phyloP scores from a whole-genome alignment of 495 filamentous ascomycete species.

The Thermothielavioides terrestris region DNA sequence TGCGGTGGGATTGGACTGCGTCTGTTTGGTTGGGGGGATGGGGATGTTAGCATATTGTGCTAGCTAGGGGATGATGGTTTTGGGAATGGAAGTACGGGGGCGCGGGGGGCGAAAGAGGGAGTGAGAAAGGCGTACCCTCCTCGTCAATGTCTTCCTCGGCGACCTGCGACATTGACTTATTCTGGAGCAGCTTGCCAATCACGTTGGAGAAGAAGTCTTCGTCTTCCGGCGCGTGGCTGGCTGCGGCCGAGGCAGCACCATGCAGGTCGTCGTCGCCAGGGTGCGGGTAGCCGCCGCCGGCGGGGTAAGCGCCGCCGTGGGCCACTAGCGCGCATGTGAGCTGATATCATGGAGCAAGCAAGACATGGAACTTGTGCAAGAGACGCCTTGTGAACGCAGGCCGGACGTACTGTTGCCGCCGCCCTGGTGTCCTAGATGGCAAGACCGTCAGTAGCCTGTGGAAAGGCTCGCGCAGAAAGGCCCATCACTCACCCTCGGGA shows the following conservation, averaged over 20 bases:
- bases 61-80: background rate
- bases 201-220: slow-evolving; percentile 45
- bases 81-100: background rate
- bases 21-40: slow-evolving; percentile 19
- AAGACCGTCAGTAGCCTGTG: background rate
- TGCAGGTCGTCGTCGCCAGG: slow-evolving; percentile 40
- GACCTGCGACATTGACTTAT: slow-evolving; percentile 34
- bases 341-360: no score
- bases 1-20: slow-evolving; percentile 47
- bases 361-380: no score
- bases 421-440: slow-evolving; percentile 7
- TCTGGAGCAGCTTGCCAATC: slow-evolving; percentile 40
- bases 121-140: slow-evolving; percentile 30
- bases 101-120: background rate
- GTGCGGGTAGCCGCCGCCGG: slow-evolving; percentile 28
- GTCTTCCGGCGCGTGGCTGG: slow-evolving; percentile 41
- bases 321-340: slow-evolving; percentile 17
- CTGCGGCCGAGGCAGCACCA: slow-evolving; percentile 44
- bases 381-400: no score
- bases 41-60: background rate
- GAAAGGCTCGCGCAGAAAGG: background rate
- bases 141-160: slow-evolving; percentile 52
- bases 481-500: slow-evolving; percentile 2
- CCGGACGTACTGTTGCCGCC: slow-evolving; percentile 13
- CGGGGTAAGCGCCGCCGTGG: slow-evolving; percentile 32